phyloP scores from a whole-genome alignment of 441 rosid species.

The Pelargonium cotyledonis region DNA sequence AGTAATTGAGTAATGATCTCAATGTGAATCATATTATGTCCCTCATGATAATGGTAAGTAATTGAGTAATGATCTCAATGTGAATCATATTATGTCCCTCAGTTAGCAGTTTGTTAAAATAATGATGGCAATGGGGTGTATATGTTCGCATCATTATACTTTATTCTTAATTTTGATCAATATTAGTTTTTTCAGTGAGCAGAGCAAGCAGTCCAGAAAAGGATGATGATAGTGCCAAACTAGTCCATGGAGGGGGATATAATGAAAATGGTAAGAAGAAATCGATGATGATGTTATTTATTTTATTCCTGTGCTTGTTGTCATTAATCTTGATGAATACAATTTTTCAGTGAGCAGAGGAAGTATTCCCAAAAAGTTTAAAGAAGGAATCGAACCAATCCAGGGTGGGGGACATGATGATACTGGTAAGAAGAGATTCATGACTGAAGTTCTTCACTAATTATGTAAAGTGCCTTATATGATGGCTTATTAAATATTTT shows the following conservation, averaged over 20 bases:
- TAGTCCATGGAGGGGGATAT: neutral
- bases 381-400: slow-evolving; percentile 26
- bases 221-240: slow-evolving; percentile 2
- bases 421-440: slow-evolving; percentile 36
- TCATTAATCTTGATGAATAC: slow-evolving; percentile 18
- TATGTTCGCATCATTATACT: neutral
- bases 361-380: slow-evolving; percentile 40
- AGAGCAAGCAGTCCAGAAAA: slow-evolving; percentile 11
- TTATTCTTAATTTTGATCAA: neutral
- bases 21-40: neutral
- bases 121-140: neutral
- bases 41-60: neutral
- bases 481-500: slow-evolving; percentile 20
- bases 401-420: slow-evolving; percentile 33
- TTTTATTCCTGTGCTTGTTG: neutral
- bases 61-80: neutral
- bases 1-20: neutral
- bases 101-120: neutral
- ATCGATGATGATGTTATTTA: slow-evolving; percentile 5
- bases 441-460: slow-evolving; percentile 22
- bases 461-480: slow-evolving; percentile 27
- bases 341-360: slow-evolving; percentile 43
- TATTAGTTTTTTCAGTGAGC: neutral
- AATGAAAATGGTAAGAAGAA: neutral
- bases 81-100: neutral